Base-by-base conservation (phyloP, 768 basidiomycete species). In the Rhodocollybia butyracea region DNA sequence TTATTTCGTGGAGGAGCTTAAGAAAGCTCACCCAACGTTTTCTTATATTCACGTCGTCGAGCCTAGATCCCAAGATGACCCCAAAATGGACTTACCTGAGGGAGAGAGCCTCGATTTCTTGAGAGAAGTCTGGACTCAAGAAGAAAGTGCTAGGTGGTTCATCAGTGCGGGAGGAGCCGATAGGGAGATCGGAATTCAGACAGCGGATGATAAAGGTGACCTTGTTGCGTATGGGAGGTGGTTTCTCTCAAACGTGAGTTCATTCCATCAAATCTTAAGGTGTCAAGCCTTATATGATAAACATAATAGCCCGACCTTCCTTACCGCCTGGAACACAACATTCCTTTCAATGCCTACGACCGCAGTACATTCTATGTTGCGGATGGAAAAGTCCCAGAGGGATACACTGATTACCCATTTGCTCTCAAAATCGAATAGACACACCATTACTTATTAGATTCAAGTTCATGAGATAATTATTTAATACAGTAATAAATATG, bases 1-100 rank as follows among this genome's bases (percentile, higher is more conserved):
- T 0, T 73, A 81, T 64, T 60, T 83, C 32, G 71, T 76, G 10
- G 42, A 62, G 15, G 54, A 72, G 46, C 51, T 82, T 30, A 63
- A 61, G n/a, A 57, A 64, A 40, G 68, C 69, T 21, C 55, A 61
- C 39, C 61, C 66, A 26, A 57, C 66, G 8, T 63, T 81, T 31
- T 77, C 76, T 3, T 81, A 80, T 64, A 57, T 81, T 5, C 78
- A 80, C 59, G 62, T 73, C 32, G 63, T 69, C 34, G 74, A 78
- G 59, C 64, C 76, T 10, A 62, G 64, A n/a, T n/a, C n/a, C 13
- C 31, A 65, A 15, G 27, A 21, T 17, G 66, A 62, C 5, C 30
- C 38, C 21, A 38, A 46, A 29, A 29, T 31, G 8, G 41, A 31
- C 36, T n/a, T 47, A 7, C 48, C 41, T 17, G 55, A 30, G 19